Evolutionary conservation across 148 eudicot species (phyloP), one percentile per base, ranked within the genome.

Genomic region (Amaranthus cruentus): DNA sequence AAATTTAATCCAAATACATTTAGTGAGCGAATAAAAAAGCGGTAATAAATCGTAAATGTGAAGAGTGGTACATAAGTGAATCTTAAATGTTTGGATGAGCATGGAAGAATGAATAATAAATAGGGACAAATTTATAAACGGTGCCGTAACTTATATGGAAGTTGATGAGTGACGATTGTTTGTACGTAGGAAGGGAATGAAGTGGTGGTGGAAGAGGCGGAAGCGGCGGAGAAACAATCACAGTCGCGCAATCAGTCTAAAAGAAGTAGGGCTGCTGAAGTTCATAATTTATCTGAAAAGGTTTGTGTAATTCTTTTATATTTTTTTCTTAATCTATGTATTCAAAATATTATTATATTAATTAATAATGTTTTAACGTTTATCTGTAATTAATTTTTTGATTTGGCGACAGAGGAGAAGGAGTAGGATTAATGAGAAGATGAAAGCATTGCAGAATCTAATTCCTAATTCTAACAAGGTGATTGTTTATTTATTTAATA

Each of bases 391-490:
- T 64, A 2, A 64, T 9, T 48, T 64, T 62, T 71, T 14, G 21
- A 0, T 56, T 74, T 69, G 58, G n/a, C 57, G 67, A 71, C 88
- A 93, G 98, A 89, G 97, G 84, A 86, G 98, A 78, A 91, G 95
- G 74, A 91, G 97, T 68, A 80, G 92, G 75, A 93, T 93, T 12
- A 93, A 93, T 77, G 98, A 93, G 88, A 93, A 93, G 75, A 87
- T 93, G 94, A 93, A 89, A 78, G 97, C 98, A 69, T 85, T 93
- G 78, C 98, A 93, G 78, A 93, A 87, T 75, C 83, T 93, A 14
- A 91, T 93, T 67, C 98, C 97, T 15, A 91, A 93, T 72, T 93
- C 92, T 6, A 93, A 89, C 89, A 93, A 93, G 97, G 98, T 89
- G 53, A 56, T 1, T 54, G 5, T 58, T 47, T 67, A 14, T 8